phyloP scores from a whole-genome alignment of 2,329 filamentous ascomycete species.

The Ceratocystis papillata region DNA sequence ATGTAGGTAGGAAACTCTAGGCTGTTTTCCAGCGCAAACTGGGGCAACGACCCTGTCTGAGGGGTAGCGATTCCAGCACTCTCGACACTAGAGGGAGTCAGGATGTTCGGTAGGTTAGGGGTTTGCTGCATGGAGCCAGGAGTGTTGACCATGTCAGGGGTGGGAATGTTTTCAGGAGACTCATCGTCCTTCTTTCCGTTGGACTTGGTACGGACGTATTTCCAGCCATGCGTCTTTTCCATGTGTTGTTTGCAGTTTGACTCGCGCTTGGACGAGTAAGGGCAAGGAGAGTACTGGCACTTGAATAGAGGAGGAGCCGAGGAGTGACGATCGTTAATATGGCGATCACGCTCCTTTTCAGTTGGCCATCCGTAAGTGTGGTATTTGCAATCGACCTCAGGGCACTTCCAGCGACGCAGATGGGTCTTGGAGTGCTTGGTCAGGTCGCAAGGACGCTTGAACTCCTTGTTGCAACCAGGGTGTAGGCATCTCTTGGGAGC shows the following conservation, averaged over 20 bases:
- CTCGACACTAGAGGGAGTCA: constrained; percentile 49
- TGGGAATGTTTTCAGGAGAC: neutral
- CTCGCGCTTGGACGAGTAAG: constrained; percentile 89
- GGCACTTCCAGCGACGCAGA: constrained; percentile 91
- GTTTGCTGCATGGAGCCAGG: constrained; percentile 42
- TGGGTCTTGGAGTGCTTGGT: constrained; percentile 99
- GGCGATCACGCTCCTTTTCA: constrained; percentile 92
- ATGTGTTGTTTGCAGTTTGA: constrained; percentile 98
- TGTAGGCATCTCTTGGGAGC: constrained; percentile 68
- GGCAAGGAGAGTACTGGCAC: constrained; percentile 73
- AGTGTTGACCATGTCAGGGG: constrained; percentile 31
- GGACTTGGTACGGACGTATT: constrained; percentile 85
- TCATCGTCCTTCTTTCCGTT: constrained; percentile 54
- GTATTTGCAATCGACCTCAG: constrained; percentile 74
- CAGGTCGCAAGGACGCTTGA: constrained; percentile 92
- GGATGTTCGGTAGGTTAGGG: constrained; percentile 50
- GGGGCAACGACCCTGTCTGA: constrained; percentile 38
- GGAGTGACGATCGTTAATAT: constrained; percentile 94
- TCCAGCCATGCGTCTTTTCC: constrained; percentile 90
- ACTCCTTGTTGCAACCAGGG: constrained; percentile 72
- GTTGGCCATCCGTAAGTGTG: constrained; percentile 86
- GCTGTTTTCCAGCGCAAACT: constrained; percentile 30
- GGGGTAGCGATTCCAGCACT: constrained; percentile 43
- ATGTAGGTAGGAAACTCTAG: constrained; percentile 43
- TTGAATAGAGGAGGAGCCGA: constrained; percentile 66